These are phyloP conservation scores for Plasmopara viticola DNA, from an alignment of 352 stramenopile species.

Conservation along the genomic window DNA sequence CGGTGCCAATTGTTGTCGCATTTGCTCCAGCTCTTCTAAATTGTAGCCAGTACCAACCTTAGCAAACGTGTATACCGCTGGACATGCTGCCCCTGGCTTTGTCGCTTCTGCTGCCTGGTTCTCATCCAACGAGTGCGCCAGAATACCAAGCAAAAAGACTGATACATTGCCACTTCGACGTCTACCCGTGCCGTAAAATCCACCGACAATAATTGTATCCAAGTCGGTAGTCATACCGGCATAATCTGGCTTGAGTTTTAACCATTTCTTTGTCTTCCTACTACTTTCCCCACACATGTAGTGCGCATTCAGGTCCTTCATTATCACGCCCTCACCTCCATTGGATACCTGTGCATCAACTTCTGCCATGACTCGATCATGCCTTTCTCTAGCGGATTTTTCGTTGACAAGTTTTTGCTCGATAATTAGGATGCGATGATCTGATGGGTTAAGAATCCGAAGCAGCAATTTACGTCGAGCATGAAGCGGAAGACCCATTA, in stretches of 20 bases:
- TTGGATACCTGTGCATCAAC: slow-evolving; percentile 64
- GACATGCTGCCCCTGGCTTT: slow-evolving; percentile 41
- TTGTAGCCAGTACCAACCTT: slow-evolving; percentile 85
- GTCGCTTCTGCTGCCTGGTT: slow-evolving; percentile 36
- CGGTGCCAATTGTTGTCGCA: slow-evolving; percentile 69
- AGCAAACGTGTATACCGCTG: slow-evolving; percentile 68
- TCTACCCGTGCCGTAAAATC: slow-evolving; percentile 71
- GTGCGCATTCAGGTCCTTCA: slow-evolving; percentile 83
- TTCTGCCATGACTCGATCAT: slow-evolving; percentile 78
- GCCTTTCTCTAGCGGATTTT: slow-evolving; percentile 63
- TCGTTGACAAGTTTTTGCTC: slow-evolving; percentile 76
- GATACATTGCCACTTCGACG: slow-evolving; percentile 76
- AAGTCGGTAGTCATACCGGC: slow-evolving; percentile 80
- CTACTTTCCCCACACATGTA: slow-evolving; percentile 85
- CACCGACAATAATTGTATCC: slow-evolving; percentile 73
- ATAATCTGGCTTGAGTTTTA: slow-evolving; percentile 86
- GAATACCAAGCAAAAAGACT: slow-evolving; percentile 69
- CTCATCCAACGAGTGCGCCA: slow-evolving; percentile 57
- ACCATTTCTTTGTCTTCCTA: slow-evolving; percentile 73
- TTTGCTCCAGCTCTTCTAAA: slow-evolving; percentile 60
- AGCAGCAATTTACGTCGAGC: slow-evolving; percentile 53
- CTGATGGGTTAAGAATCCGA: slow-evolving; percentile 57
- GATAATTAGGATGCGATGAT: slow-evolving; percentile 73
- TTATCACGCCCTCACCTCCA: slow-evolving; percentile 76
- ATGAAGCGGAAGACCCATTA: slow-evolving; percentile 71